Evolutionary conservation across 2,329 filamentous ascomycete genomes (phyloP), one percentile per base, ranked within the genome.

Genomic region (Penicillium vulpinum): DNA sequence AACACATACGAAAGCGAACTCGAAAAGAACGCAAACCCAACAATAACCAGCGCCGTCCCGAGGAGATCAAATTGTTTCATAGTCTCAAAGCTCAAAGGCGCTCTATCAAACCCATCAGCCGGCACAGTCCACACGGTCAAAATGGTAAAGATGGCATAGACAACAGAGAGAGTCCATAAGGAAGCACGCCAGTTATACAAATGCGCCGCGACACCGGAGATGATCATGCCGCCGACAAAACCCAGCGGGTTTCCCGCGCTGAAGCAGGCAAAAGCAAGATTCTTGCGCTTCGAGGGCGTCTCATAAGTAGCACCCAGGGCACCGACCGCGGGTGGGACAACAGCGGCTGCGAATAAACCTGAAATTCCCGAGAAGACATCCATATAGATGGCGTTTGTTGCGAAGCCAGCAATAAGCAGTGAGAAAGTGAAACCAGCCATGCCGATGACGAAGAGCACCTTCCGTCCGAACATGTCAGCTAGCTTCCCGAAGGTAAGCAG

Each of bases 381-480:
- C 66, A 89, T 76, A 51, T 81, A 80, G 51, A 87, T 81, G 0
- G 84, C 79, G 35, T 80, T 80, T 50, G 81, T 80, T 5, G 84
- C 78, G 67, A 88, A 89, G 2, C 85, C 84, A 0, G 84, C 80
- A 2, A 82, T 78, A 35, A 89, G 72, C 3, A 81, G 75, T 58
- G 85, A 81, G 24, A 84, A 70, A 4, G 81, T 79, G 67, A 87
- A 88, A 21, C 83, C 77, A 16, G 79, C 79, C 75, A 88, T 81
- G 44, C 85, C 86, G 10, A 73, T 71, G 18, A 88, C 78, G 65
- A 88, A 85, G 68, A 88, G 78, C 0, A 73, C 62, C 62, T 85
- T 85, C 33, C 86, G 80, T n/a, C 86, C 87, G 46, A 89, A 84
- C 43, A 88, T 75, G 66, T 89, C 87, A 2, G 86, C 85, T 7